Conservation (phyloP, 2,329 filamentous ascomycete genomes). For the Elsinoe fawcettii region DNA sequence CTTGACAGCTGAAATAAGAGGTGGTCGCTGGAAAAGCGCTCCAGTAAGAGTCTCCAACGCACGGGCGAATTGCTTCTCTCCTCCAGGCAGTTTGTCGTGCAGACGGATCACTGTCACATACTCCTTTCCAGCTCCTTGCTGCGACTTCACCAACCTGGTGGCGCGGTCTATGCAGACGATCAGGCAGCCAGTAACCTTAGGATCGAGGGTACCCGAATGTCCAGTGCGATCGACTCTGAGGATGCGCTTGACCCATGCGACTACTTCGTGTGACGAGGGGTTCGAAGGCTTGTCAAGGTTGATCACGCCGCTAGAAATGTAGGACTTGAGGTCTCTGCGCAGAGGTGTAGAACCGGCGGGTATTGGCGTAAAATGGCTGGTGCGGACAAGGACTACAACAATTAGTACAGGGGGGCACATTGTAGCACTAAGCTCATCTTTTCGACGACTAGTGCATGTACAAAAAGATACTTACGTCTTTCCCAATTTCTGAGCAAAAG, state of each 20-base stretch:
- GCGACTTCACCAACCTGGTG: conserved; percentile 94
- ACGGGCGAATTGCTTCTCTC: conserved; percentile 84
- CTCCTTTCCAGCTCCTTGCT: conserved; percentile 98
- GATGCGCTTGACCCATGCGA: conserved; percentile 98
- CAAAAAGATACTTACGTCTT: conserved; percentile 57
- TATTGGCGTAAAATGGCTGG: conserved; percentile 94
- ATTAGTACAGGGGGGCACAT: not conserved
- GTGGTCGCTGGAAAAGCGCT: conserved; percentile 93
- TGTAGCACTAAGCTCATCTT: not conserved
- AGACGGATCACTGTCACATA: conserved; percentile 94
- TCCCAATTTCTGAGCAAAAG: conserved; percentile 94
- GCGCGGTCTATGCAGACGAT: conserved; percentile 96
- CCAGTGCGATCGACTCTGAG: conserved; percentile 93
- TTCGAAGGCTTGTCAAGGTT: conserved; percentile 98
- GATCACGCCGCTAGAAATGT: conserved; percentile 95
- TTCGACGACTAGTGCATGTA: not conserved
- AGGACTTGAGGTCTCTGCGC: conserved; percentile 92
- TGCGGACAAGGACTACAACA: conserved; percentile 71
- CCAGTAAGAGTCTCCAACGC: conserved; percentile 94
- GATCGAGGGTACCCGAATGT: conserved; percentile 95
- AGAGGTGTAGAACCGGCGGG: conserved; percentile 84
- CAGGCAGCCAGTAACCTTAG: conserved; percentile 92
- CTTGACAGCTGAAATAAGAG: conserved; percentile 97
- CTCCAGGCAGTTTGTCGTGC: conserved; percentile 90
- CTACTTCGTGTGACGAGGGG: conserved; percentile 95